These are phyloP conservation scores for Trichoderma brevicompactum DNA, from an alignment of 2,329 filamentous ascomycete genomes.

Conservation along the genomic window DNA sequence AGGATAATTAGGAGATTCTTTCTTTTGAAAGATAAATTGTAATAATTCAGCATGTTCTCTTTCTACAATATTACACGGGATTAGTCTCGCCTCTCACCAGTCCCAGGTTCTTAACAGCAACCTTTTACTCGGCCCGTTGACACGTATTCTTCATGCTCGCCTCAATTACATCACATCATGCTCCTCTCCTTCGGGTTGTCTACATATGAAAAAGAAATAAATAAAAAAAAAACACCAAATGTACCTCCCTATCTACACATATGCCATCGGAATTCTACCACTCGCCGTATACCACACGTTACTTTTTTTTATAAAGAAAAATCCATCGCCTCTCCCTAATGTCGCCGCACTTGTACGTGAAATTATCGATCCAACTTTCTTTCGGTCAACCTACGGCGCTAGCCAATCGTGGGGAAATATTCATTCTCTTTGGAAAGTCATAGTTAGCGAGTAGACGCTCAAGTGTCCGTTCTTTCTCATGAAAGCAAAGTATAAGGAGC, in stretches of 20 bases:
- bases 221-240: constrained; percentile 22
- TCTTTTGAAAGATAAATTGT: too few relatives aligned
- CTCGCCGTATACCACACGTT: not conserved
- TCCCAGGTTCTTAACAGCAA: not conserved
- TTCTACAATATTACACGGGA: not conserved
- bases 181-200: not conserved
- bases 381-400: not conserved
- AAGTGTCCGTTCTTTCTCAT: not conserved
- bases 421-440: not conserved
- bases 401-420: not conserved
- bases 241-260: constrained; percentile 23
- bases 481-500: not conserved
- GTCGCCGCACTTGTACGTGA: not conserved
- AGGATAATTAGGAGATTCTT: constrained; percentile 40
- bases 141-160: not conserved
- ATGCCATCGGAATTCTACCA: constrained; percentile 15
- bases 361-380: constrained; percentile 8
- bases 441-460: not conserved
- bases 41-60: not conserved
- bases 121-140: not conserved
- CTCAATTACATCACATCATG: constrained; percentile 7
- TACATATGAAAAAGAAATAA: constrained; percentile 11
- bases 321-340: not conserved
- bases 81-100: not conserved
- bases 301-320: not conserved